Base-by-base conservation (phyloP, 2,329 filamentous ascomycete species). In the Beauveria medogensis region DNA sequence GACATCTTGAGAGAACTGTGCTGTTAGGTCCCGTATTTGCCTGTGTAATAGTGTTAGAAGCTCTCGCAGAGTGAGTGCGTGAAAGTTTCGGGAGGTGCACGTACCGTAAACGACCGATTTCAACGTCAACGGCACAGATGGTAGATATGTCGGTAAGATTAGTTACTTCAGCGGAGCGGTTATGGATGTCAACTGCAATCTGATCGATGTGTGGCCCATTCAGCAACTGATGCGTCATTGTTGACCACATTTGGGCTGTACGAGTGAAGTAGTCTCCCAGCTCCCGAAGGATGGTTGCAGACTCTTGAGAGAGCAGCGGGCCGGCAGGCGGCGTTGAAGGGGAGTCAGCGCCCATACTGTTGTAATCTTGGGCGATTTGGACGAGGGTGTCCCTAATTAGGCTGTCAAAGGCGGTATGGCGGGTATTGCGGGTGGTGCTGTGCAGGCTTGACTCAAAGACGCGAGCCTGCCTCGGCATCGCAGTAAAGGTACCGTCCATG, bases 191-290 rank as follows among this genome's bases (percentile, higher is more conserved):
- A 4, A 64, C 53, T 18, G 65, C 64, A 28, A 69, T 69, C 41
- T 66, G 63, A n/a, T 67, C 65, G 52, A 75, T 70, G 61, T 74
- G 71, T 26, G 69, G 66, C 18, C 71, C 73, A 47, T 68, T 63
- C 4, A 72, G 64, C n/a, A 75, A 65, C 41, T 64, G 67, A n/a
- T 73, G 69, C 40, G 73, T 73, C 55, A 75, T 63, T 24, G 64
- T 64, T n/a, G 69, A 67, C 69, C 68, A 73, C 60, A 74, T 65
- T 43, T 67, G 59, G 24, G 73, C 71, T n/a, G 70, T 72, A 28
- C 69, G 70, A 34, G 67, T 65, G 26, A 75, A 63, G 61, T 75
- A 75, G 26, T 75, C 72, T 37, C 73, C 73, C 61, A 74, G 68
- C 40, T 74, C 71, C 37, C 64, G 65, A 47, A 74, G 67, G 55